phyloP scores from a whole-genome alignment of 805 yeast genomes.

The Ogataea allantospora region DNA sequence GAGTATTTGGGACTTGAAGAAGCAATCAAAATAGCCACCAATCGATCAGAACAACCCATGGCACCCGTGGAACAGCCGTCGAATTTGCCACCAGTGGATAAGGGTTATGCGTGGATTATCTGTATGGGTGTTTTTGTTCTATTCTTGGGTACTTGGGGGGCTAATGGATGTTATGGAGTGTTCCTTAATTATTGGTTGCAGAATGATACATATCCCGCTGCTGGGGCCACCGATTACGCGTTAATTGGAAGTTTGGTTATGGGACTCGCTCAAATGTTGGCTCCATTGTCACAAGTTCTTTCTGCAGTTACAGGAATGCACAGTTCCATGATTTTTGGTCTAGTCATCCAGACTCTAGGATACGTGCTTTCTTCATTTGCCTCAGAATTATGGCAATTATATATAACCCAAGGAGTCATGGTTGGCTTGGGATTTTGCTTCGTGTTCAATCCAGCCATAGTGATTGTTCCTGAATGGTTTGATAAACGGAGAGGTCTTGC shows the following conservation, averaged over 20 bases:
- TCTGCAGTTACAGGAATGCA: slow-evolving; percentile 24
- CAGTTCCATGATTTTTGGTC: slow-evolving; percentile 34
- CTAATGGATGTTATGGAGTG: slow-evolving; percentile 60
- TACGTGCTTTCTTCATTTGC: slow-evolving; percentile 52
- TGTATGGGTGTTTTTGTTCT: slow-evolving; percentile 42
- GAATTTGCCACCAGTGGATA: slow-evolving; percentile 39
- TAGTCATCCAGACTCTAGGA: slow-evolving; percentile 44
- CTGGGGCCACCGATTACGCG: slow-evolving; percentile 55
- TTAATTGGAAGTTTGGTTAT: slow-evolving; percentile 51
- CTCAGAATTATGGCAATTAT: slow-evolving; percentile 47
- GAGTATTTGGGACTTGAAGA: slow-evolving; percentile 26
- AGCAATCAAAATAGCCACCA: slow-evolving; percentile 26
- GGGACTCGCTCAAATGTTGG: slow-evolving; percentile 24
- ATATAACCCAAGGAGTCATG: slow-evolving; percentile 52
- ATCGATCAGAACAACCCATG: slow-evolving; percentile 11
- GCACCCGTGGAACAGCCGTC: background rate
- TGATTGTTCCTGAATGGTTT: slow-evolving; percentile 59
- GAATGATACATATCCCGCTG: slow-evolving; percentile 48
- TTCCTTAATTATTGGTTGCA: slow-evolving; percentile 54
- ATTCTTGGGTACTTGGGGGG: slow-evolving; percentile 64
- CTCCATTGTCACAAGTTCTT: slow-evolving; percentile 25
- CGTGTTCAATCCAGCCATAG: slow-evolving; percentile 48
- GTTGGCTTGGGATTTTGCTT: slow-evolving; percentile 52
- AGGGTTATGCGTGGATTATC: slow-evolving; percentile 64
- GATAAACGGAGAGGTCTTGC: slow-evolving; percentile 45